Evolutionary conservation across 2,329 filamentous ascomycete species (phyloP), one percentile per base, ranked within the genome.

Genomic region (Ophioceras dolichostomum): DNA sequence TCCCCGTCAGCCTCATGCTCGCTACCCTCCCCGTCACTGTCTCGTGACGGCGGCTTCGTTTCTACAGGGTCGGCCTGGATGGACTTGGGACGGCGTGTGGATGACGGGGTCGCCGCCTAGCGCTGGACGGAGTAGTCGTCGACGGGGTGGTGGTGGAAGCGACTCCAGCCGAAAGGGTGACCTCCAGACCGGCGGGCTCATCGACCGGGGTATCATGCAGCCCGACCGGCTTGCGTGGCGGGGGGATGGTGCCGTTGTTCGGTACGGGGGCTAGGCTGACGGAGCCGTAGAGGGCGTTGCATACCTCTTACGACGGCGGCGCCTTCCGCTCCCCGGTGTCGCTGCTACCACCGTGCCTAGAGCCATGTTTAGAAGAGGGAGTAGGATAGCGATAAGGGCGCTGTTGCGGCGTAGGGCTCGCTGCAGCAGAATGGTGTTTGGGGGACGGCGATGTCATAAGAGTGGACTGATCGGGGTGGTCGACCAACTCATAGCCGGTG

Each of bases 251-350:
- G 35, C 89, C 89, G 52, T 96, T 96, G 55, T 94, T 95, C 1
- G 83, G 74, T 38, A 69, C 68, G 0, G 87, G 83, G 4, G 53
- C 56, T 40, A 96, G 63, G 10, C 80, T 79, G 19, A 96, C 60
- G 0, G 84, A 88, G 58, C 95, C 88, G 55, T 89, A 95, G 32
- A 96, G 60, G 43, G 96, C 84, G 51, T 94, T 94, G 61, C 96
- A 96, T 7, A 96, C 83, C 50, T 95, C 83, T n/a, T n/a, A n/a
- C n/a, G n/a, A n/a, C n/a, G n/a, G n/a, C n/a, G n/a, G n/a, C n/a
- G n/a, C n/a, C n/a, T n/a, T n/a, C n/a, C n/a, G n/a, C n/a, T n/a
- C n/a, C n/a, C n/a, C n/a, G n/a, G n/a, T n/a, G n/a, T n/a, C n/a
- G n/a, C n/a, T n/a, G n/a, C n/a, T n/a, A n/a, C n/a, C n/a, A n/a